A percentile compares a stretch with the other conserved stretches of the same genome.
These are phyloP conservation scores for Cyanidiococcus yangmingshanensis DNA, from an alignment of 23 red algal species.

Conservation along the genomic window DNA sequence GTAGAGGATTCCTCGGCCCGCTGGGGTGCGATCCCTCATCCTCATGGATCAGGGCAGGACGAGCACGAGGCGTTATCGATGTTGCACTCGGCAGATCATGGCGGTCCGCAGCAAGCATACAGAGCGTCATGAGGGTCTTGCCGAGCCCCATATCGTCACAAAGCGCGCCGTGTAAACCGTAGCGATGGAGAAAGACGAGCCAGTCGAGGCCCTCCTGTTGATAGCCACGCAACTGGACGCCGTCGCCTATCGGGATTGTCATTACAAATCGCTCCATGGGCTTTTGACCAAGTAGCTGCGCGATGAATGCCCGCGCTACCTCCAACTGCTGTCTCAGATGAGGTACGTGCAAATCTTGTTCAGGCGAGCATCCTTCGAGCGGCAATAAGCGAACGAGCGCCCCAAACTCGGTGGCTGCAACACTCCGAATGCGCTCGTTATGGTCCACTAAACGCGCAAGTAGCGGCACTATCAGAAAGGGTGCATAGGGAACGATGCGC, in stretches of 20 bases:
- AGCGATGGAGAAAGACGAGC: slow-evolving; percentile 82
- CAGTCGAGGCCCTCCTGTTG: slow-evolving; percentile 94
- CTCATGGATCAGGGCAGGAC: neutral
- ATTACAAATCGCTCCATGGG: slow-evolving; percentile 52
- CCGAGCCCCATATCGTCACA: slow-evolving; percentile 99
- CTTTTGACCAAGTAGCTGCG: slow-evolving; percentile 63
- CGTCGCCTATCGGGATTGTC: slow-evolving; percentile 53
- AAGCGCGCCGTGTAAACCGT: slow-evolving; percentile 81
- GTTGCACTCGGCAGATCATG: neutral
- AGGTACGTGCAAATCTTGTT: slow-evolving; percentile 32
- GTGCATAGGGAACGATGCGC: slow-evolving; percentile 70
- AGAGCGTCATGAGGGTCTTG: slow-evolving; percentile 97
- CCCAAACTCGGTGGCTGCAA: slow-evolving; percentile 56
- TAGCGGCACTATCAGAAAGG: slow-evolving; percentile 79
- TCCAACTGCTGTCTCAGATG: slow-evolving; percentile 37
- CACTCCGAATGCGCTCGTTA: slow-evolving; percentile 54
- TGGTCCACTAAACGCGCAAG: slow-evolving; percentile 85
- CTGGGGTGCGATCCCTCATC: neutral
- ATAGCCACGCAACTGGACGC: slow-evolving; percentile 65
- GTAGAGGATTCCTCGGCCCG: neutral
- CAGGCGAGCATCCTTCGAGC: slow-evolving; percentile 66
- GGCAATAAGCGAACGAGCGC: slow-evolving; percentile 81
- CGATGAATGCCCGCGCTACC: slow-evolving; percentile 59
- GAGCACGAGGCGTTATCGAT: no score
- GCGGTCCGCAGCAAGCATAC: slow-evolving; percentile 63